A percentile compares a stretch with the other conserved stretches of the same genome.
Conservation (phyloP, 768 basidiomycete species). For the Naematelia encephala region DNA sequence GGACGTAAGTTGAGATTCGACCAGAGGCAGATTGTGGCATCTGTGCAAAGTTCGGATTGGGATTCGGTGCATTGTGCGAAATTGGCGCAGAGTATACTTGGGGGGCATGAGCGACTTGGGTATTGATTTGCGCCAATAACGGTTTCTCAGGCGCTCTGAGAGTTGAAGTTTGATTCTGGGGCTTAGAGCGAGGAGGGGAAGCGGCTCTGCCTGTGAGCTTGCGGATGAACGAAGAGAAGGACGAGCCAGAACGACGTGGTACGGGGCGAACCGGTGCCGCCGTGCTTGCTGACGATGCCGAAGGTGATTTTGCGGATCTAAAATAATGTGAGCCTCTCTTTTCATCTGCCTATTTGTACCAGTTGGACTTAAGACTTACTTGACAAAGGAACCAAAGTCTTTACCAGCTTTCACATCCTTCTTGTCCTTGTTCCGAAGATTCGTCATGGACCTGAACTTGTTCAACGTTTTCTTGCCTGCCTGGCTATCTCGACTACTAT, state of each 20-base stretch:
- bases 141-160: not conserved
- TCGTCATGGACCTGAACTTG: not conserved
- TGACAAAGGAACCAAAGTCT: not conserved
- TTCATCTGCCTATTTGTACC: too few species aligned
- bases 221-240: constrained; percentile 27
- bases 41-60: constrained; percentile 5
- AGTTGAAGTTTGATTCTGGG: not conserved
- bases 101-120: constrained; percentile 1
- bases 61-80: not conserved
- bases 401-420: not conserved
- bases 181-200: constrained; percentile 1
- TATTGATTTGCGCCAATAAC: constrained; percentile 2
- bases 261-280: too few species aligned
- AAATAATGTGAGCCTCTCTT: too few species aligned
- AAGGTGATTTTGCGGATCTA: not conserved
- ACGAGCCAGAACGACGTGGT: not conserved
- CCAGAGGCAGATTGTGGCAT: constrained; percentile 3
- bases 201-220: constrained; percentile 19
- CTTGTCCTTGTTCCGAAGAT: not conserved
- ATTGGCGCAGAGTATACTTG: not conserved
- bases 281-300: not conserved
- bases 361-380: not conserved
- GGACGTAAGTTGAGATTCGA: not conserved
- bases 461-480: not conserved
- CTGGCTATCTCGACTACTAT: not conserved